A percentile compares a stretch with the other conserved stretches of the same genome.
Evolutionary conservation across 441 rosid genomes (phyloP).

Genomic region (Theobroma grandiflorum): DNA sequence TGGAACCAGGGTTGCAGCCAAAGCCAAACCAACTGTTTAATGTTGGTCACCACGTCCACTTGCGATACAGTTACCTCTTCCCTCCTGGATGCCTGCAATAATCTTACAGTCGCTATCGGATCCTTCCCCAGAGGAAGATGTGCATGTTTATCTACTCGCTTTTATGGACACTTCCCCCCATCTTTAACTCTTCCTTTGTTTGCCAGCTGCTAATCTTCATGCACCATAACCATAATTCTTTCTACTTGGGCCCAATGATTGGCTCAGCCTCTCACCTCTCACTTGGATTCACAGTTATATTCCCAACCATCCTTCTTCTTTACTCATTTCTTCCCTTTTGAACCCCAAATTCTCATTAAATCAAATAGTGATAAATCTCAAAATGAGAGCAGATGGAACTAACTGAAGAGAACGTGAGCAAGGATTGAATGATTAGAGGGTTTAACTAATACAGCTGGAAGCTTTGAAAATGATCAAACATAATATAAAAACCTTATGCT

Average conservation of each 20-base stretch:
- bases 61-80: neutral
- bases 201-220: neutral
- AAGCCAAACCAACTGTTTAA: too few species aligned
- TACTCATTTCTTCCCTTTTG: neutral
- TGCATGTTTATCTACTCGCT: constrained; percentile 5
- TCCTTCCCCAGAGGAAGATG: neutral
- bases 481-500: too few species aligned
- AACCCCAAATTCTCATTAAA: too few species aligned
- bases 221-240: neutral
- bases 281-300: neutral
- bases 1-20: constrained; percentile 3
- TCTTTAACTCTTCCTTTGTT: neutral
- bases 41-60: too few species aligned
- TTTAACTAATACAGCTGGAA: too few species aligned
- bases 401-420: too few species aligned
- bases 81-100: neutral
- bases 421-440: too few species aligned
- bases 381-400: too few species aligned
- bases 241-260: constrained; percentile 2
- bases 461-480: too few species aligned
- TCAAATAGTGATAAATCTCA: too few species aligned
- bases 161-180: neutral
- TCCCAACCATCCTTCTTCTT: neutral
- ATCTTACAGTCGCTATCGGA: constrained; percentile 17
- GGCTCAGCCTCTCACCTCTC: constrained; percentile 13